These are phyloP conservation scores for Cadophora sp. DNA, from an alignment of 2,329 filamentous ascomycete species.

Conservation along the genomic window DNA sequence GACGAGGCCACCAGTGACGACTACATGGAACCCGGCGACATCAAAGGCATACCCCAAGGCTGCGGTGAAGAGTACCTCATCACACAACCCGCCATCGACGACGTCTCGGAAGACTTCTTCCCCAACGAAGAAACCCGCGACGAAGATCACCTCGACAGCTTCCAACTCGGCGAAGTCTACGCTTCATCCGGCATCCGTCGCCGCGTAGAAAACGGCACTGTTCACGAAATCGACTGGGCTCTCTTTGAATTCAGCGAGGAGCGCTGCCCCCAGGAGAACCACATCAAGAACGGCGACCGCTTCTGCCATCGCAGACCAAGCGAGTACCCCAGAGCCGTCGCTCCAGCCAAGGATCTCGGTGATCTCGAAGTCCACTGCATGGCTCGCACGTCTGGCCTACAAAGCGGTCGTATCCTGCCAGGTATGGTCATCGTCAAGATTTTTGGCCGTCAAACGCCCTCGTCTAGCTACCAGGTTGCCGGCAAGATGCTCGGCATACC, in stretches of 20 bases:
- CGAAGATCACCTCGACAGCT: slow-evolving; percentile 83
- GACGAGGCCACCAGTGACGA: slow-evolving; percentile 46
- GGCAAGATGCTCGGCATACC: slow-evolving; percentile 67
- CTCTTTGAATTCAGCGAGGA: slow-evolving; percentile 80
- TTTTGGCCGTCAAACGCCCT: slow-evolving; percentile 81
- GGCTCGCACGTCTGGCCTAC: slow-evolving; percentile 84
- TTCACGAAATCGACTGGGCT: slow-evolving; percentile 96
- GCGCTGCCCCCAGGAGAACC: slow-evolving; percentile 74
- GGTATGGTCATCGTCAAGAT: slow-evolving; percentile 87
- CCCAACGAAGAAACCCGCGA: slow-evolving; percentile 72
- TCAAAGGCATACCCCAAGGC: slow-evolving; percentile 76
- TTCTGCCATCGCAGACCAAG: slow-evolving; percentile 50
- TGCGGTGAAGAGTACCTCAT: slow-evolving; percentile 81
- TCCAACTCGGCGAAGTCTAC: slow-evolving; percentile 81
- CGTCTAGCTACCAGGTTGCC: slow-evolving; percentile 69
- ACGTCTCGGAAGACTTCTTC: slow-evolving; percentile 85
- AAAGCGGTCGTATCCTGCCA: slow-evolving; percentile 77
- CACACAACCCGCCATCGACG: slow-evolving; percentile 90
- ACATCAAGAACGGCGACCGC: slow-evolving; percentile 57
- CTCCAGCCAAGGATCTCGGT: slow-evolving; percentile 66
- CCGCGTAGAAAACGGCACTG: slow-evolving; percentile 70
- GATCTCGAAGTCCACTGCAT: slow-evolving; percentile 85
- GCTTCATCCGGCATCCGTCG: slow-evolving; percentile 90
- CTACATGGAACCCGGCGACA: slow-evolving; percentile 71
- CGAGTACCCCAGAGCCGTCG: slow-evolving; percentile 62